Evolutionary conservation across 345 rosid species (phyloP).

Genomic region (Laguncularia racemosa): DNA sequence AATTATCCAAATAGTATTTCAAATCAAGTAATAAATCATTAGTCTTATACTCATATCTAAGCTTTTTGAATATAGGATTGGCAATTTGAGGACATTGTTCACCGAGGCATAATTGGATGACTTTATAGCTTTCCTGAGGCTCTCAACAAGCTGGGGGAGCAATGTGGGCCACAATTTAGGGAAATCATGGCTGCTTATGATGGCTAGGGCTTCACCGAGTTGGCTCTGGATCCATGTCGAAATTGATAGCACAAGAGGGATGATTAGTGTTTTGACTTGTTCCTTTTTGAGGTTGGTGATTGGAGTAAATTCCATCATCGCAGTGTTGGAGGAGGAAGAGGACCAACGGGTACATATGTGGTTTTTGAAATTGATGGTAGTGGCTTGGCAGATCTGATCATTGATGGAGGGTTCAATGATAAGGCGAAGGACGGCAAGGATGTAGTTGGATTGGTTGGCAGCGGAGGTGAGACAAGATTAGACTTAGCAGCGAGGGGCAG

Average conservation of each 20-base stretch:
- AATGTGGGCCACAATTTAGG: constrained; percentile 74
- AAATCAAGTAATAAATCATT: constrained; percentile 71
- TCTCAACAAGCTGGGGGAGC: constrained; percentile 75
- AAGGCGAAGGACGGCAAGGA: constrained; percentile 70
- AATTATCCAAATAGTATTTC: constrained; percentile 70
- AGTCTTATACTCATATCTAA: constrained; percentile 77
- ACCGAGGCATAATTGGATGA: constrained; percentile 55
- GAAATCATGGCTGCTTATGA: constrained; percentile 86
- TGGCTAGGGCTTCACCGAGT: too few relatives aligned
- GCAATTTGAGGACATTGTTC: constrained; percentile 87
- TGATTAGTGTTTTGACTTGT: constrained; percentile 74
- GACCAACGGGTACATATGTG: constrained; percentile 87
- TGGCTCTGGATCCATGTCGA: constrained; percentile 83
- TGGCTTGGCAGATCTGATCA: constrained; percentile 86
- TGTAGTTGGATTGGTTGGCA: constrained; percentile 64
- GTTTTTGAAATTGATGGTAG: constrained; percentile 91
- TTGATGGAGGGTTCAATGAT: constrained; percentile 64
- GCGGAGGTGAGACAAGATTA: constrained; percentile 52
- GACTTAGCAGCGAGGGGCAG: constrained; percentile 85
- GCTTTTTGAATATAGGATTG: constrained; percentile 78
- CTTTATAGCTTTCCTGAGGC: constrained; percentile 37
- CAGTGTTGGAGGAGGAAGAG: constrained; percentile 24
- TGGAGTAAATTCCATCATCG: too few relatives aligned
- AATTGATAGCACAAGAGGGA: constrained; percentile 72
- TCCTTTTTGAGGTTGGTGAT: constrained; percentile 61